Base-by-base conservation (phyloP, 2,329 filamentous ascomycete species). In the Trichoderma semiorbis region DNA sequence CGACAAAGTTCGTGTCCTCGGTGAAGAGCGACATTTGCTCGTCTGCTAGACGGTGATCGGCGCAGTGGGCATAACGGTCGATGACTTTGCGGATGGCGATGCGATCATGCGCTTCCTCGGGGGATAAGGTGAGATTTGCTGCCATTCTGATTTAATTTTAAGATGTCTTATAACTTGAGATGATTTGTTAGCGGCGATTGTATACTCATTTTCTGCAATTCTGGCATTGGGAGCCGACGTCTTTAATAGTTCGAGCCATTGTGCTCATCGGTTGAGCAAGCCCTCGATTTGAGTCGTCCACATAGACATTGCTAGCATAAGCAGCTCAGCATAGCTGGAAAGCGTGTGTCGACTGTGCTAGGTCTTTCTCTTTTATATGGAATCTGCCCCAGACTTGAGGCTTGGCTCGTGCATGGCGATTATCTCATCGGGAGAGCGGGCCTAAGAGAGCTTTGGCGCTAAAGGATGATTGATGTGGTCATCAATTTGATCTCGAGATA, bases 21-120 rank as follows among this genome's bases (percentile, higher is more conserved):
- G 62, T 50, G 36, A 71, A 71, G 36, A 71, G 69, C 10, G 69
- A 62, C 60, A 65, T 57, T 65, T 71, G 69, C 50, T 71, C 61
- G 7, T 71, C 69, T 60, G 50, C n/a, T 24, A 71, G 16, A 26
- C 69, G 53, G 53, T 62, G 69, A 14, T 71, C 69, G 16, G 69
- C 69, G 36, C 69, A 71, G 10, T 66, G 69, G 24, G 69, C 61
- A 60, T 71, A 71, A 11, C 53, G 69, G 8, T 71, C 69, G 30
- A 71, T 71, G 18, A 65, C 30, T 26, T 58, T 34, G 12, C 69
- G 69, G 62, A 71, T 71, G 50, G 32, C 53, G 53, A 71, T 16
- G 16, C 69, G 61, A 36, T 71, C 69, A 1, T 53, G 69, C 21
- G 60, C 53, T 28, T 71, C 69, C 6, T 58, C 47, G 47, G 69